Evolutionary conservation across 495 filamentous ascomycete genomes (phyloP), one percentile per base, ranked within the genome.

Genomic region (Ramalina peruviana): DNA sequence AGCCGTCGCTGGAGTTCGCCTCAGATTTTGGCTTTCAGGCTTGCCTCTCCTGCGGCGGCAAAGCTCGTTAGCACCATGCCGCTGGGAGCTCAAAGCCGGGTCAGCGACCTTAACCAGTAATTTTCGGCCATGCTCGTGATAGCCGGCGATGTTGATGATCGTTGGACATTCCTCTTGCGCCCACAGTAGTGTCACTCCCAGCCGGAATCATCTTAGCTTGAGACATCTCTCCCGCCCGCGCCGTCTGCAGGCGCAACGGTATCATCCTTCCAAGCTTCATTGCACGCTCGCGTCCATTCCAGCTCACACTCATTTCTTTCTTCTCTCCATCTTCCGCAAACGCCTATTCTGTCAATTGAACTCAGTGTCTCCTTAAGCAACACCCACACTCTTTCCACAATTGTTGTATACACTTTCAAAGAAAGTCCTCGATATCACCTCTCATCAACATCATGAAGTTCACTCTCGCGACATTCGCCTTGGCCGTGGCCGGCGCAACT

Each of bases 381-480:
- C 10, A n/a, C 21, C 37, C 11, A 48, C 38, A 27, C 40, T 51
- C 53, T 48, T 55, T 44, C 36, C 13, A 46, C 19, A 19, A 17
- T 37, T 21, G 12, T 43, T 46, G n/a, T 17, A 21, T 45, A 15
- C 27, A 38, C 3, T 27, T 16, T 10, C 21, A 11, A 19, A 25
- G 26, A 16, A 44, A 36, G 27, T 15, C 26, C 30, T 42, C 37
- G 6, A 47, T 17, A 33, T 7, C 40, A 26, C 40, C 26, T 15
- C 37, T 45, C 17, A 30, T 5, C 19, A 20, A 20, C 19, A 52
- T 11, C 12, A 58, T 58, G 56, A 52, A 50, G 36, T 48, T 58
- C 56, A 47, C 39, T 46, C 1, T 53, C 25, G 45, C 50, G 16
- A 49, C 53, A 40, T 33, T 58, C 13, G 46, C 53, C 27, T 42